phyloP scores from a whole-genome alignment of 495 filamentous ascomycete species.

The Trichoderma asperelloides region DNA sequence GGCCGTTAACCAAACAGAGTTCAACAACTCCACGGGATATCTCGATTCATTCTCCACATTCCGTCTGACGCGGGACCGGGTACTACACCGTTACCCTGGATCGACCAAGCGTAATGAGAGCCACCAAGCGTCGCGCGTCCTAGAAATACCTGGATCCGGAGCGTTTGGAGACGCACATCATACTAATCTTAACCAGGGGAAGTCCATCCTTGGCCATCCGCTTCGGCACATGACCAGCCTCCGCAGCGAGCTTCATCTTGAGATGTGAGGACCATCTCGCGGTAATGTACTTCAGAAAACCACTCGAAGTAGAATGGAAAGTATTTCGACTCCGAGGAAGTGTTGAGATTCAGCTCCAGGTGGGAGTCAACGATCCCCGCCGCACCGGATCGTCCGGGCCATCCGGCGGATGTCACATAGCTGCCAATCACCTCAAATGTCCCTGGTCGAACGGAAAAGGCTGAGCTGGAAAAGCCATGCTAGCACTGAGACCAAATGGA shows the following conservation, averaged over 20 bases:
- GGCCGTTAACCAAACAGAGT: neutral
- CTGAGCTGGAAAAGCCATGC: slow-evolving; percentile 88
- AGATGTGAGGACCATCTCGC: neutral
- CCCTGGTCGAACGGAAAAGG: slow-evolving; percentile 61
- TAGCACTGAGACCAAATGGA: slow-evolving; percentile 81
- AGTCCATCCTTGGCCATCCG: neutral
- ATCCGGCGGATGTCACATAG: neutral
- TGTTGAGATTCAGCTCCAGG: neutral
- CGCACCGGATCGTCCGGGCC: neutral
- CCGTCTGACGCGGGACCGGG: neutral
- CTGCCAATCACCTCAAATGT: neutral
- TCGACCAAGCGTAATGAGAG: neutral
- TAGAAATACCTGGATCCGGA: neutral
- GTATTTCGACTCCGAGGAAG: neutral
- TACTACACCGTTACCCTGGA: neutral
- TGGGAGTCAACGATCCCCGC: neutral
- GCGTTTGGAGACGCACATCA: neutral
- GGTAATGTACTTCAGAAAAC: neutral
- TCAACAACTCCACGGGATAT: neutral
- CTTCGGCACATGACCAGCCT: neutral
- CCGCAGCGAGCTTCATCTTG: neutral
- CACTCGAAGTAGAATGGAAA: neutral
- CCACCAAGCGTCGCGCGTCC: neutral
- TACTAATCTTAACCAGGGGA: neutral
- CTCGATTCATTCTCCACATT: neutral